Conservation (phyloP, 106 monocot species). For the Platanthera guangdongensis region DNA sequence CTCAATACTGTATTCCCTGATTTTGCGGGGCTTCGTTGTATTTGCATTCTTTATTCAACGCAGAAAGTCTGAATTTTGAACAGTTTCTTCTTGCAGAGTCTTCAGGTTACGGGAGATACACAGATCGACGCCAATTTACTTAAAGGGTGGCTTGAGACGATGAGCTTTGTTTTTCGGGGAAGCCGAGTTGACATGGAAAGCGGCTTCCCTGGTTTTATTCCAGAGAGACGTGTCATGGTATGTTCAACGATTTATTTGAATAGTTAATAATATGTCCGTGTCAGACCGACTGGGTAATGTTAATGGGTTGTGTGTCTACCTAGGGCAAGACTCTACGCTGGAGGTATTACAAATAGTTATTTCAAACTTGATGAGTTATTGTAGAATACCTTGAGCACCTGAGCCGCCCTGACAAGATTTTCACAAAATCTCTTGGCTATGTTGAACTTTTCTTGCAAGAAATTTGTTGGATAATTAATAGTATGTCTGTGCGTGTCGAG, state of each 20-base stretch:
- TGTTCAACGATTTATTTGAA: not conserved
- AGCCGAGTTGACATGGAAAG: constrained; percentile 35
- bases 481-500: too few relatives aligned
- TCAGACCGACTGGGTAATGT: too few relatives aligned
- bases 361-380: too few relatives aligned
- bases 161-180: constrained; percentile 57
- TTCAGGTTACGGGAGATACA: not conserved
- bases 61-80: not conserved
- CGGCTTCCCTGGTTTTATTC: constrained; percentile 36
- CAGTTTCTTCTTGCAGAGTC: not conserved
- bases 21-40: not conserved
- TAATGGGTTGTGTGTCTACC: too few relatives aligned
- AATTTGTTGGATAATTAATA: too few relatives aligned
- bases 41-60: not conserved
- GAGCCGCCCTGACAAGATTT: too few relatives aligned
- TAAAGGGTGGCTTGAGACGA: constrained; percentile 4
- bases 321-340: too few relatives aligned
- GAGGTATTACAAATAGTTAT: too few relatives aligned
- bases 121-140: not conserved
- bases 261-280: not conserved
- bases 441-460: too few relatives aligned
- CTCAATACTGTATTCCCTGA: not conserved
- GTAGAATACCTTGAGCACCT: too few relatives aligned
- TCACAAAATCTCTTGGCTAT: too few relatives aligned
- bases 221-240: constrained; percentile 47